These are phyloP conservation scores for Schoenoplectus tabernaemontani DNA, from an alignment of 202 grass and related monocot species.

Conservation along the genomic window DNA sequence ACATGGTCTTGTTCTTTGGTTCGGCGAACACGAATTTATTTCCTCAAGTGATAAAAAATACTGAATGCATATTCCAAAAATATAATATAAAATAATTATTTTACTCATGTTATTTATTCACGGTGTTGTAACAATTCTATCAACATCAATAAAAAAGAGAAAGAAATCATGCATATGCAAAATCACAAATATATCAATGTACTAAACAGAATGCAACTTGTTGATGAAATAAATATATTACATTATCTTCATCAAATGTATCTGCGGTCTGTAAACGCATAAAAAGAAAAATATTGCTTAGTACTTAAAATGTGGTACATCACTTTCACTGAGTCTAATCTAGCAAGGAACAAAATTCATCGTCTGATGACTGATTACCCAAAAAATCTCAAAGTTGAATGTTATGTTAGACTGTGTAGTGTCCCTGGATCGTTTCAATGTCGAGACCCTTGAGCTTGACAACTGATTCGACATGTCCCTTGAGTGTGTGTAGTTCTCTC, in stretches of 20 bases:
- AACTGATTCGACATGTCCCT: constrained; percentile 49
- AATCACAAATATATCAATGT: not conserved
- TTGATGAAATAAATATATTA: constrained; percentile 16
- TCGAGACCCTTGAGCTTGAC: constrained; percentile 73
- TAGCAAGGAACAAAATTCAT: constrained; percentile 16
- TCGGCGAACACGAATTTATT: no score
- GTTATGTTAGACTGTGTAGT: constrained; percentile 51
- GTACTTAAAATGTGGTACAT: not conserved
- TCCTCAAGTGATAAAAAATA: no score
- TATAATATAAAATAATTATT: no score
- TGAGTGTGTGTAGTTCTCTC: constrained; percentile 55
- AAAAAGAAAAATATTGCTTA: constrained; percentile 5
- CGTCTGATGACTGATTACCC: not conserved
- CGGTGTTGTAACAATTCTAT: not conserved
- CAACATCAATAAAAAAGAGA: no score
- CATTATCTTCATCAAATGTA: constrained; percentile 3
- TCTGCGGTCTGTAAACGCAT: not conserved
- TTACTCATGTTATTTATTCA: no score
- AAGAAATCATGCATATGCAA: not conserved
- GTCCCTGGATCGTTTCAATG: constrained; percentile 58
- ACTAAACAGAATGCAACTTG: not conserved
- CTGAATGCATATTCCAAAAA: no score
- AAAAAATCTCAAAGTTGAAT: constrained; percentile 4
- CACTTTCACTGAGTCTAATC: constrained; percentile 14
- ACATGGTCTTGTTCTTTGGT: no score